Percentiles rank a stretch among this genome's conserved stretches.
phyloP scores from a whole-genome alignment of 1,284 basidiomycete genomes.

The Flammula alnicola region DNA sequence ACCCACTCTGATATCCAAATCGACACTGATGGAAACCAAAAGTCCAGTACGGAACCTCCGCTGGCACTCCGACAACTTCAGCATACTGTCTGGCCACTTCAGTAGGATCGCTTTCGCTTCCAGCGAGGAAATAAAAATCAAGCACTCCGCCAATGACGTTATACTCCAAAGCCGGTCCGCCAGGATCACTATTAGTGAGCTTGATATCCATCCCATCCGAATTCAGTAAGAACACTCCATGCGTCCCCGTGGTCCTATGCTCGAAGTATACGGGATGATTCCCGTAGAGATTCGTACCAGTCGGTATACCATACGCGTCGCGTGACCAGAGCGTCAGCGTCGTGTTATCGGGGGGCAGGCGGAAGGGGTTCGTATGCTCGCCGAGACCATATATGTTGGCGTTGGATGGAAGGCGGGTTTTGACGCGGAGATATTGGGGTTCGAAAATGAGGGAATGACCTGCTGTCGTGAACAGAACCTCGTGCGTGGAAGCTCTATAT shows the following conservation, averaged over 20 bases:
- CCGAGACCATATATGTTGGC: constrained; percentile 83
- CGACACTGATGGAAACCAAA: constrained; percentile 77
- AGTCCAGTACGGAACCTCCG: constrained; percentile 73
- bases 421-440: constrained; percentile 77
- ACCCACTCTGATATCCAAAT: constrained; percentile 64
- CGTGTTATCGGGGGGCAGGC: constrained; percentile 61
- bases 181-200: constrained; percentile 47
- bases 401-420: constrained; percentile 54
- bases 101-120: constrained; percentile 62
- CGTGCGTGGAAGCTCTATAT: constrained; percentile 54
- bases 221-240: constrained; percentile 71
- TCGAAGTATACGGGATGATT: constrained; percentile 76
- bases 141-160: constrained; percentile 73
- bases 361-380: constrained; percentile 73
- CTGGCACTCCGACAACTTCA: constrained; percentile 61
- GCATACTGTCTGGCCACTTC: constrained; percentile 71
- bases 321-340: constrained; percentile 73
- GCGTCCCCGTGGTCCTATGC: constrained; percentile 64
- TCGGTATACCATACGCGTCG: constrained; percentile 62
- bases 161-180: constrained; percentile 61
- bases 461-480: constrained; percentile 73
- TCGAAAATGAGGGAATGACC: constrained; percentile 72
- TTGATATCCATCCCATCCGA: constrained; percentile 80
- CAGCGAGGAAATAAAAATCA: constrained; percentile 78
- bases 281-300: constrained; percentile 65